Evolutionary conservation across 108 stramenopile species (phyloP), one percentile per base, ranked within the genome.

Genomic region (Discostella stelligeroides): DNA sequence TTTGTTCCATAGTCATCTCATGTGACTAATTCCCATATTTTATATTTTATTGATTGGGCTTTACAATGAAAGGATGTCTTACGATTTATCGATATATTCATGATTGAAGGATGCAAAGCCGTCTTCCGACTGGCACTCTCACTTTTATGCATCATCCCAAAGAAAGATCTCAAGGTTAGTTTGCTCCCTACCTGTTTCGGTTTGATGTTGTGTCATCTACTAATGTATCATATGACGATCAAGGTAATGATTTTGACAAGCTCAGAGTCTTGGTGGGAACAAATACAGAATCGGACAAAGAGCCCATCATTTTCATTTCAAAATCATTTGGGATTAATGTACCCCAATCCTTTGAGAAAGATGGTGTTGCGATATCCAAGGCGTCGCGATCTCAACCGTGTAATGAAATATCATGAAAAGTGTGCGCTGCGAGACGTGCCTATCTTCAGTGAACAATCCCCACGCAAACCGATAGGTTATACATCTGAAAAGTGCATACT

Each of bases 1-100:
- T 47, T 9, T 7, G 18, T 49, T 49, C 53, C n/a, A n/a, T 39
- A 25, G 38, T 47, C 60, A 47, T 47, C 15, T 60, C 7, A 11
- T n/a, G n/a, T n/a, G n/a, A n/a, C n/a, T n/a, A n/a, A 11, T 39
- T 9, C 9, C 9, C 9, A 54, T 21, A 7, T 49, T 18, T 1
- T 8, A 7, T 18, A 17, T 49, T 27, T 54, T 6, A 34, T 34
- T 6, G 34, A 34, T 34, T 34, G 34, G 3, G 34, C n/a, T 27
- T 54, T 49, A 17, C 48, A 21, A 23, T 12, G 17, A 54, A 12
- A 63, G 20, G 74, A 76, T 53, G 82, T 89, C 11, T 21, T 85
- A 10, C 82, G 86, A 4, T 76, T 94, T 54, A 82, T 94, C 84
- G 92, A 94, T 73, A 84, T 94, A 28, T 94, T 86, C 68, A 73